phyloP scores from a whole-genome alignment of 495 filamentous ascomycete genomes.

The Podospora pseudoanserina region DNA sequence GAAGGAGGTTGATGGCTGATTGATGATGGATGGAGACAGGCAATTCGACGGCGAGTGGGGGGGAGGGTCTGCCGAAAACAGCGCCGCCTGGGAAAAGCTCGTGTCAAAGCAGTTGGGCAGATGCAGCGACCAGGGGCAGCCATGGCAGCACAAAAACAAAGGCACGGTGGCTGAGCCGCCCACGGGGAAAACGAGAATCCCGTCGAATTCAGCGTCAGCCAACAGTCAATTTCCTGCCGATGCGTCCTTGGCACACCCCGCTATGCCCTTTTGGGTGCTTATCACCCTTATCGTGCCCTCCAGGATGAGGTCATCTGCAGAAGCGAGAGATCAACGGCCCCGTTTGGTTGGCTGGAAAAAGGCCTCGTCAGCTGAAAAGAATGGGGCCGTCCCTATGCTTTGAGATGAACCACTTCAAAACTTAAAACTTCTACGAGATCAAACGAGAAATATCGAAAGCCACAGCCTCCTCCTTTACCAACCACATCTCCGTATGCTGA shows the following conservation, averaged over 20 bases:
- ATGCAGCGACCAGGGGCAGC: not conserved
- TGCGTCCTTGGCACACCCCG: not conserved
- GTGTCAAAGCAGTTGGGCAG: slow-evolving; percentile 1
- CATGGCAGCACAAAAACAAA: no score
- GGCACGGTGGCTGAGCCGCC: not conserved
- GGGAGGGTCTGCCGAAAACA: slow-evolving; percentile 2
- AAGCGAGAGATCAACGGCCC: not conserved
- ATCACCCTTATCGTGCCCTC: not conserved
- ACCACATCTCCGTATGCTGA: not conserved
- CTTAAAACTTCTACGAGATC: not conserved
- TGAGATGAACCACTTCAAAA: not conserved
- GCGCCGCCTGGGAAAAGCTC: not conserved
- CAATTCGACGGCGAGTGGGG: not conserved
- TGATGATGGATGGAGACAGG: not conserved
- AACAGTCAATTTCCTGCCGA: slow-evolving; percentile 1
- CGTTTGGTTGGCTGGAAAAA: not conserved
- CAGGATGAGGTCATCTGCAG: slow-evolving; percentile 10
- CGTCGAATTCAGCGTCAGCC: not conserved
- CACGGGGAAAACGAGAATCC: not conserved
- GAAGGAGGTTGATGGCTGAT: no score
- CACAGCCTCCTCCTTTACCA: not conserved
- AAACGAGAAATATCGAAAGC: not conserved
- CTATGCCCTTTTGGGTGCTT: not conserved
- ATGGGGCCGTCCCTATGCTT: not conserved
- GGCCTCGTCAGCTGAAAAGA: slow-evolving; percentile 3